Evolutionary conservation across 768 basidiomycete genomes (phyloP), one percentile per base, ranked within the genome.

Genomic region (Suillus weaverae): DNA sequence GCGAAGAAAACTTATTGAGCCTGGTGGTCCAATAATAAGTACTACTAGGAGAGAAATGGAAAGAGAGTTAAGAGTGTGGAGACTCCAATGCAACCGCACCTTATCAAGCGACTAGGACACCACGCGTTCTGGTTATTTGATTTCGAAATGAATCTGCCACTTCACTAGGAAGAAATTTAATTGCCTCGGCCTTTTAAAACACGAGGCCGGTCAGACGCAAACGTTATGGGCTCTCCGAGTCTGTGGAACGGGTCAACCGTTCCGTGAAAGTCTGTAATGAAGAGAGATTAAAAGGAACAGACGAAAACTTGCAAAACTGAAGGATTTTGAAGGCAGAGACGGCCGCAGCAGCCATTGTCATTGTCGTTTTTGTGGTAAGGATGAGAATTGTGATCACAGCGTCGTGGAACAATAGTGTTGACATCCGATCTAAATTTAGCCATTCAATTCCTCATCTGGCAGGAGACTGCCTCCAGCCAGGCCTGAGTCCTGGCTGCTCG

Each of bases 181-280:
- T 13, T 35, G 41, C 32, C 53, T 30, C 53, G 62, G 53, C 55
- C 26, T 39, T 48, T 53, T 18, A 14, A 41, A 64, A 64, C 65
- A 66, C 65, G 65, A 66, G 65, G 65, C 65, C 30, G 43, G 48
- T 43, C n/a, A 44, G 16, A 9, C 30, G 39, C 43, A 59, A 30
- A 16, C 32, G n/a, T 60, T 51, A 30, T 16, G 3, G 26, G 14
- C 13, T 22, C 14, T 50, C 14, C 22, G 41, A 26, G 13, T 26
- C 46, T 26, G 26, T 20, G 35, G 10, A 38, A 44, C 65, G 62
- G 65, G 20, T 66, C 62, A 66, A 63, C 62, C 65, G 62, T 48
- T 46, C 26, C 35, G 14, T 54, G 50, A 10, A 35, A 53, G 41
- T 48, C 26, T 35, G 26, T 48, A 18, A 65, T 33, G 38, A 46